Conservation (phyloP, 208 protist species). For the Acanthamoeba quina region DNA sequence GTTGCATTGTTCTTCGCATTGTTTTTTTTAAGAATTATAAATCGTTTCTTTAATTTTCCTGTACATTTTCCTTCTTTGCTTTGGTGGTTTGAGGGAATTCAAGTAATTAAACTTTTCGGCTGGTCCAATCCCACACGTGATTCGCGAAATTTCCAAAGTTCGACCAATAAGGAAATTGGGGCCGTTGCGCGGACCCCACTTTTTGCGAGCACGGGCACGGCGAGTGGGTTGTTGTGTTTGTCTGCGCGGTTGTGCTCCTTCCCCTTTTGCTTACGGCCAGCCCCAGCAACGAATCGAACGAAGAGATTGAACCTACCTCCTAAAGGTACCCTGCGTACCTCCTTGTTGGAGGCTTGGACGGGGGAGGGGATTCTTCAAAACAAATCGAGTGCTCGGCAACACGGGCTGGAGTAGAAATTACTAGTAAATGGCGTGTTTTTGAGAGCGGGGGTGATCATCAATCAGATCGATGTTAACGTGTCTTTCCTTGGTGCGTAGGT, state of each 20-base stretch:
- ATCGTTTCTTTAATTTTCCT: too few species aligned
- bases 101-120: not conserved
- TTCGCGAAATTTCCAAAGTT: not conserved
- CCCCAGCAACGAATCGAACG: not conserved
- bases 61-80: too few species aligned
- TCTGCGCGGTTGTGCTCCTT: not conserved
- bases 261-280: not conserved
- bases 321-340: not conserved
- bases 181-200: conserved; percentile 1
- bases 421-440: not conserved
- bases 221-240: not conserved
- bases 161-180: conserved; percentile 5
- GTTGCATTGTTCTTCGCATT: too few species aligned
- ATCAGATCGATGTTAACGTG: too few species aligned
- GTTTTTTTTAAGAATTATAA: too few species aligned
- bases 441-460: too few species aligned
- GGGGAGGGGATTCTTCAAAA: too few species aligned
- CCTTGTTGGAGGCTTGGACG: not conserved
- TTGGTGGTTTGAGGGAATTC: not conserved
- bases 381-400: not conserved
- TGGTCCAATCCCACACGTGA: too few species aligned
- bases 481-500: not conserved
- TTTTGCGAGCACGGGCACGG: not conserved
- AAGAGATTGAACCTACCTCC: not conserved
- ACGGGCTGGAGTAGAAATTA: not conserved